Base-by-base conservation (phyloP, 1,284 basidiomycete genomes). In the Gomphus bonarii region DNA sequence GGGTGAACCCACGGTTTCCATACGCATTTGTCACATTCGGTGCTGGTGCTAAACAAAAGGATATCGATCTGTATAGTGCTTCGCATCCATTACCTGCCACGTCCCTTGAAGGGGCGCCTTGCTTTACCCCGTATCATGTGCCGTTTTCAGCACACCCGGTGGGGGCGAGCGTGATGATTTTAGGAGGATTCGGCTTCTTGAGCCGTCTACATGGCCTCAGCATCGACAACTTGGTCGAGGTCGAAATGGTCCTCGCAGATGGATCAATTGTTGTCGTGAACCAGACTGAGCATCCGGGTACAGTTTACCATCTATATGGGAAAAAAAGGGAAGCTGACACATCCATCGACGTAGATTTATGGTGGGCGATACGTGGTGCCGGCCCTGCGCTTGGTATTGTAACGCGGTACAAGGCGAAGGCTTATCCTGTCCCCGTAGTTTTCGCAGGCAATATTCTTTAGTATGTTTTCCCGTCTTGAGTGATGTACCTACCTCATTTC, bases 381-480 rank as follows among this genome's bases (percentile, higher is more conserved):
- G 93, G 91, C 0, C 78, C 92, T 0, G 80, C 84, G 3, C 79
- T 95, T 48, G 91, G 92, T 14, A 78, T 97, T 54, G 86, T 84
- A n/a, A 93, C 88, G 16, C 79, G 91, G 20, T 93, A 93, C 69
- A 88, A 90, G 63, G 86, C 84, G 20, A 85, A 79, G 65, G 92
- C 92, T 16, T 94, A 80, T 68, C 91, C 91, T 2, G 80, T 95
- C 2, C 89, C 91, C 2, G 82, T 89, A 12, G 91, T 94, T 1
- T 94, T 89, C 63, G 90, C 91, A 14, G 92, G 91, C 10, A 95
- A 93, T 67, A 74, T 95, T 54, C 85, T 95, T 63, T 95, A 90
- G 89, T 91, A 63, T 65, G 82, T 62, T 67, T 40, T 50, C 49
- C 46, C 55, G 28, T 48, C 56, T 57, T 25, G 47, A 54, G 35